These are phyloP conservation scores for Flammula alnicola DNA, from an alignment of 1,284 basidiomycete species.

Conservation along the genomic window DNA sequence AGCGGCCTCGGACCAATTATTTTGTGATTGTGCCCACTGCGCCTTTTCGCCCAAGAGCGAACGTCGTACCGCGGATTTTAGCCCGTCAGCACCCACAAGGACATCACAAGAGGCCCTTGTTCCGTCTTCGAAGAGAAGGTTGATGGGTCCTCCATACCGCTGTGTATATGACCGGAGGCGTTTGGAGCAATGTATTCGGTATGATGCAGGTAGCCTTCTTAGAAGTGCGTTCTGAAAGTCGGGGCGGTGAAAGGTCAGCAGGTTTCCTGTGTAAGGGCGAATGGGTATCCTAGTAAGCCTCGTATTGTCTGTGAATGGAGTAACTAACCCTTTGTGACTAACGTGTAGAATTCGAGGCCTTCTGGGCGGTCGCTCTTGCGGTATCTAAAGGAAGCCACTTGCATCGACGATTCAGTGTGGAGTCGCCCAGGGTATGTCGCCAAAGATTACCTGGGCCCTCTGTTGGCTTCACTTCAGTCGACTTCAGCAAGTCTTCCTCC, in stretches of 20 bases:
- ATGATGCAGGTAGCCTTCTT: slow-evolving; percentile 42
- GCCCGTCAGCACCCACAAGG: slow-evolving; percentile 54
- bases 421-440: background rate
- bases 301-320: background rate
- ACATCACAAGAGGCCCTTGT: slow-evolving; percentile 50
- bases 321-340: slow-evolving; percentile 49
- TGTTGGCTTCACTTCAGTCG: slow-evolving; percentile 40
- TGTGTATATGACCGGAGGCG: slow-evolving; percentile 52
- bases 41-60: slow-evolving; percentile 37
- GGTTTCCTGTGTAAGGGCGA: slow-evolving; percentile 39
- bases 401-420: slow-evolving; percentile 5
- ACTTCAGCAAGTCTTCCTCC: slow-evolving; percentile 48
- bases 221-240: slow-evolving; percentile 56
- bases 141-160: slow-evolving; percentile 40
- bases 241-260: slow-evolving; percentile 52
- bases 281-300: background rate
- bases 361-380: slow-evolving; percentile 54
- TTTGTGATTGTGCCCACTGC: slow-evolving; percentile 32
- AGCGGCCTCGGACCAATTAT: slow-evolving; percentile 34
- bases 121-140: slow-evolving; percentile 53
- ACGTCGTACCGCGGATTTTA: slow-evolving; percentile 47
- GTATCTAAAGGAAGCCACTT: slow-evolving; percentile 49
- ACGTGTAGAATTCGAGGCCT: slow-evolving; percentile 50
- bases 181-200: slow-evolving; percentile 48
- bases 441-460: slow-evolving; percentile 41